A percentile compares a stretch with the other conserved stretches of the same genome.
These are phyloP conservation scores for Yamadazyma laniorum DNA, from an alignment of 805 yeast genomes.

Conservation along the genomic window DNA sequence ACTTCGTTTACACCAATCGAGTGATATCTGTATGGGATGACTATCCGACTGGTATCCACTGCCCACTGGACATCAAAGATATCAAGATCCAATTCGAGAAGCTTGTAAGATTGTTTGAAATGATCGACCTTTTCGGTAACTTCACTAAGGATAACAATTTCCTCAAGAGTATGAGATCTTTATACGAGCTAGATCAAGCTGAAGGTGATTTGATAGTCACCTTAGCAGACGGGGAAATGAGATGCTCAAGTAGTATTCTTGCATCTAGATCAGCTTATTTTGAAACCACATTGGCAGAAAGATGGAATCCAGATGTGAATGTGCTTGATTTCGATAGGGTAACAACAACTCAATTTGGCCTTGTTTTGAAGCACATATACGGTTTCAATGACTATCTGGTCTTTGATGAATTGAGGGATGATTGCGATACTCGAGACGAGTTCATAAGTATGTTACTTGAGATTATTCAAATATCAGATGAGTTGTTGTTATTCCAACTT, in stretches of 20 bases:
- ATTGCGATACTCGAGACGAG: conserved; percentile 27
- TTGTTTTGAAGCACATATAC: conserved; percentile 54
- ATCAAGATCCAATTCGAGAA: conserved; percentile 28
- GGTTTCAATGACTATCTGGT: conserved; percentile 48
- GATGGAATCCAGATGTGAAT: conserved; percentile 46
- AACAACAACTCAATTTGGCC: conserved; percentile 39
- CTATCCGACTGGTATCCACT: conserved; percentile 22
- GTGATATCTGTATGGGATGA: conserved; percentile 47
- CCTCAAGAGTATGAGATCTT: conserved; percentile 15
- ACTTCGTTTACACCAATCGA: conserved; percentile 50
- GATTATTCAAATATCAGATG: conserved; percentile 60
- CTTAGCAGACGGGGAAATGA: conserved; percentile 46
- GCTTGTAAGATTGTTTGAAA: conserved; percentile 18
- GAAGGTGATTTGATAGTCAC: conserved; percentile 44
- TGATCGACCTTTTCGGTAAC: conserved; percentile 27
- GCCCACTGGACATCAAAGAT: conserved; percentile 28
- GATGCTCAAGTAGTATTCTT: conserved; percentile 54
- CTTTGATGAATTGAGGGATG: conserved; percentile 31
- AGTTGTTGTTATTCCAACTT: conserved; percentile 56
- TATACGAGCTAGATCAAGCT: conserved; percentile 17
- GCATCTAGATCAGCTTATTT: conserved; percentile 60
- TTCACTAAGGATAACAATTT: conserved; percentile 19
- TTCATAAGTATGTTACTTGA: conserved; percentile 57
- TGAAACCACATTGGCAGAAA: conserved; percentile 50
- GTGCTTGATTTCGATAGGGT: conserved; percentile 46